Base-by-base conservation (phyloP, 371 early-diverging fungal genomes). In the Sporodiniella umbellata region DNA sequence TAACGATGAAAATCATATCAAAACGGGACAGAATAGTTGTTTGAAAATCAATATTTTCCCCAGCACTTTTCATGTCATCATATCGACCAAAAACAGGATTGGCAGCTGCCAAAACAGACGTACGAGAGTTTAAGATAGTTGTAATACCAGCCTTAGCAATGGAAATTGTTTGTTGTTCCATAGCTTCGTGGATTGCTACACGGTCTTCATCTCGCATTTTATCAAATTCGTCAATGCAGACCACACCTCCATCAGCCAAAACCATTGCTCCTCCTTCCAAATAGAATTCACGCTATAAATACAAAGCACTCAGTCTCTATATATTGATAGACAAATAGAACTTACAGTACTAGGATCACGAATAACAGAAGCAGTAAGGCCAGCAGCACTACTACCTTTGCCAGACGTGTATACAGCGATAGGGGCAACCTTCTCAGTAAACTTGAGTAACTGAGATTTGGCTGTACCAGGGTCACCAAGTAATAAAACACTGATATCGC, bases 111-210 rank as follows among this genome's bases (percentile, higher is more conserved):
- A 99, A 79, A 5, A 99, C 98, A 23, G 97, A 92, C 0, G 99
- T 94, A 53, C 99, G 81, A 4, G 99, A 95, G 73, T 99, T 99
- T 26, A 99, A 80, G 50, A 99, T 94, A 0, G 99, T 99, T 0
- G 99, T 99, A 65, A 99, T 99, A 56, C 99, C 99, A 18, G 99
- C 99, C 75, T 99, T 99, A 45, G 99, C 99, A 59, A 99, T 99
- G 8, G 96, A 96, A 51, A 99, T 99, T 1, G 99, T 99, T 70
- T 99, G 99, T 77, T 99, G 99, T 79, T 99, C 99, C 99, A 99
- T 99, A 17, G 99, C 99, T 81, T 99, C 99, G 80, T 99, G 99
- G 63, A 99, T 99, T 18, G 99, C 99, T 0, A 99, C 99, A 53
- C 99, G 84, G 72, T 99, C 99, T 67, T 96, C 96, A 47, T 99